Conservation (phyloP, 176 grass and related monocot species). For the Eremochloa ophiuroides region DNA sequence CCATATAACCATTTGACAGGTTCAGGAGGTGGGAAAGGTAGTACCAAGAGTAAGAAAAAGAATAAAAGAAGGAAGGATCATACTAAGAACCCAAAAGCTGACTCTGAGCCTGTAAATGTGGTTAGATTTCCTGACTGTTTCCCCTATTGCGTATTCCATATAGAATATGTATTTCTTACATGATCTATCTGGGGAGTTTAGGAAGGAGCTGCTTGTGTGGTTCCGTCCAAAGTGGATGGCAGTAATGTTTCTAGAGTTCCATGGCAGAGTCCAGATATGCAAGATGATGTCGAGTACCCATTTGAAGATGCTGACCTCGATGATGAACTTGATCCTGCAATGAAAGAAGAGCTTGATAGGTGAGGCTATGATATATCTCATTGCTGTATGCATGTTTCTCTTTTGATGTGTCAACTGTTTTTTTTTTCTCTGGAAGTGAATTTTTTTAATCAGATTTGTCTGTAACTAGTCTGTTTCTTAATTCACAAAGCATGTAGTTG, state of each 20-base stretch:
- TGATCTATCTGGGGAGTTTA: constrained; percentile 29
- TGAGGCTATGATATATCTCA: constrained; percentile 19
- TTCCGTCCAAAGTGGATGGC: constrained; percentile 33
- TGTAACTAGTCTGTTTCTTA: background rate
- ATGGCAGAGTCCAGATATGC: constrained; percentile 49
- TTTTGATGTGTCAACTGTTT: background rate
- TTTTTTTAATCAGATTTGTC: background rate
- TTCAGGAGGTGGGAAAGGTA: constrained; percentile 61
- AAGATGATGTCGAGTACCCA: constrained; percentile 64
- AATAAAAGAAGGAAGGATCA: constrained; percentile 86
- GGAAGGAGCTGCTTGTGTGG: constrained; percentile 36
- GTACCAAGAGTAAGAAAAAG: constrained; percentile 88
- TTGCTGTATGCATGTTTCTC: background rate
- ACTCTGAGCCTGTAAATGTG: constrained; percentile 52
- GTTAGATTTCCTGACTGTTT: constrained; percentile 32
- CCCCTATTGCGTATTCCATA: background rate
- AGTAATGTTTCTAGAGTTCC: constrained; percentile 58
- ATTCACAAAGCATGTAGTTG: background rate
- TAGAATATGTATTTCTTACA: constrained; percentile 28
- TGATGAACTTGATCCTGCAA: constrained; percentile 97
- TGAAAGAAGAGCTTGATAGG: constrained; percentile 99
- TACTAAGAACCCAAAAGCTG: constrained; percentile 52
- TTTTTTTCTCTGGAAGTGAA: background rate
- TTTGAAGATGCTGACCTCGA: constrained; percentile 91
- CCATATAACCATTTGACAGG: constrained; percentile 45